Percentiles rank a stretch among this genome's conserved stretches.
phyloP scores from a whole-genome alignment of 75 land plant genomes.

The Chamaecyparis obtusa region DNA sequence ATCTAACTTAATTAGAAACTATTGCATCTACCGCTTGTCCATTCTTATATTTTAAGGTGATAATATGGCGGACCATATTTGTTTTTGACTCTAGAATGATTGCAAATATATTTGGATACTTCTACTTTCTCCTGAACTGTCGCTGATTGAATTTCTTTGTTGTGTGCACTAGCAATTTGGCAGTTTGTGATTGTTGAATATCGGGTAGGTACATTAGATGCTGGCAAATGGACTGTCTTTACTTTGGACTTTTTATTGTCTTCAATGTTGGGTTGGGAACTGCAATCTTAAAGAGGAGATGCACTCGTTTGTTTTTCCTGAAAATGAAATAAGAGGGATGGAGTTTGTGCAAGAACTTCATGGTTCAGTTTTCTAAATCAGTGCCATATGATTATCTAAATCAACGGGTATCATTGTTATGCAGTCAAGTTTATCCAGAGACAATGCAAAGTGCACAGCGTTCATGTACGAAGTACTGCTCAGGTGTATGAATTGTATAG shows the following conservation, averaged over 20 bases:
- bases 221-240: slow-evolving; percentile 1
- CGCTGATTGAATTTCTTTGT: background rate
- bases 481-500: slow-evolving; percentile 7
- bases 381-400: background rate
- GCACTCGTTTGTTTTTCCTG: slow-evolving; percentile 7
- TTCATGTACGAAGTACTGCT: background rate
- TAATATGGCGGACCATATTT: background rate
- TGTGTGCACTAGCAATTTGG: background rate
- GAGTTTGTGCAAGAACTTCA: background rate
- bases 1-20: background rate
- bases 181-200: background rate
- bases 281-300: background rate
- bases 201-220: background rate
- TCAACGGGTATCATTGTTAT: background rate
- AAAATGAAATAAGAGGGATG: background rate
- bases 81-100: background rate
- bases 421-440: slow-evolving; percentile 5
- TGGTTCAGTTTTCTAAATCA: background rate
- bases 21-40: background rate
- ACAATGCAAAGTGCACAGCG: slow-evolving; percentile 8
- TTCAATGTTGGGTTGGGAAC: background rate
- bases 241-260: slow-evolving; percentile 2
- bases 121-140: background rate
- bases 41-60: background rate
- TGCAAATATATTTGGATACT: background rate